Evolutionary conservation across 805 yeast species (phyloP).

Genomic region (Blastobotrys parvus): DNA sequence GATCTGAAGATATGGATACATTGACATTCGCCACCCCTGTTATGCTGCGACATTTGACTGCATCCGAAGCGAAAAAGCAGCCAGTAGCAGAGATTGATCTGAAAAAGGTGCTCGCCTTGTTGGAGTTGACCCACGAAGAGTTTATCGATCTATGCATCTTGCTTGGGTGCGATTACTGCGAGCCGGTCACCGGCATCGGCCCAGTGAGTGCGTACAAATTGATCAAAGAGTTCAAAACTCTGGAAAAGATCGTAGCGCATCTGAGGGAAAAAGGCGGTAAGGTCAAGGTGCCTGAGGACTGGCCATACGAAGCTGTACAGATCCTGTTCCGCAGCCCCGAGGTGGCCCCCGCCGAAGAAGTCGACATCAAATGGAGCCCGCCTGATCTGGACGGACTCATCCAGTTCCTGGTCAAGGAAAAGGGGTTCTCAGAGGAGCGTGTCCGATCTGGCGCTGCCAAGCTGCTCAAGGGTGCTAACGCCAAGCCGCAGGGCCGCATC

Average conservation of each 20-base stretch:
- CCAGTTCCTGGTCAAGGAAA: slow-evolving; percentile 73
- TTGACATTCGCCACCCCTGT: slow-evolving; percentile 83
- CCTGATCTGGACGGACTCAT: slow-evolving; percentile 83
- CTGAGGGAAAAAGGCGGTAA: slow-evolving; percentile 49
- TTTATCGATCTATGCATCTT: slow-evolving; percentile 89
- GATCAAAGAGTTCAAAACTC: slow-evolving; percentile 72
- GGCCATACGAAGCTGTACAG: slow-evolving; percentile 89
- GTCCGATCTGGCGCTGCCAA: slow-evolving; percentile 81
- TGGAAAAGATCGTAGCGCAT: slow-evolving; percentile 68
- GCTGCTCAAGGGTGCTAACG: slow-evolving; percentile 71
- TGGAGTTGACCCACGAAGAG: slow-evolving; percentile 62
- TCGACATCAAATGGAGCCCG: slow-evolving; percentile 75
- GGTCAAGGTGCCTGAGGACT: slow-evolving; percentile 82
- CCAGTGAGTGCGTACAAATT: slow-evolving; percentile 89
- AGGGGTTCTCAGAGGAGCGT: slow-evolving; percentile 90
- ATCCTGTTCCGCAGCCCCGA: slow-evolving; percentile 79
- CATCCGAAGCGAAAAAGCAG: slow-evolving; percentile 86
- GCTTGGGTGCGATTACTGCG: slow-evolving; percentile 96
- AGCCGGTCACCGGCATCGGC: slow-evolving; percentile 90
- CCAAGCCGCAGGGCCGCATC: slow-evolving; percentile 82
- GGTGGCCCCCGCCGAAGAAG: slow-evolving; percentile 49
- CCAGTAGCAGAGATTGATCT: slow-evolving; percentile 82
- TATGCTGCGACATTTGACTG: slow-evolving; percentile 81
- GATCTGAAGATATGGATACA: slow-evolving; percentile 98
- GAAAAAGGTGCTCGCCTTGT: slow-evolving; percentile 59